Evolutionary conservation across 805 yeast species (phyloP).

Genomic region (Nakazawaea ernobii): DNA sequence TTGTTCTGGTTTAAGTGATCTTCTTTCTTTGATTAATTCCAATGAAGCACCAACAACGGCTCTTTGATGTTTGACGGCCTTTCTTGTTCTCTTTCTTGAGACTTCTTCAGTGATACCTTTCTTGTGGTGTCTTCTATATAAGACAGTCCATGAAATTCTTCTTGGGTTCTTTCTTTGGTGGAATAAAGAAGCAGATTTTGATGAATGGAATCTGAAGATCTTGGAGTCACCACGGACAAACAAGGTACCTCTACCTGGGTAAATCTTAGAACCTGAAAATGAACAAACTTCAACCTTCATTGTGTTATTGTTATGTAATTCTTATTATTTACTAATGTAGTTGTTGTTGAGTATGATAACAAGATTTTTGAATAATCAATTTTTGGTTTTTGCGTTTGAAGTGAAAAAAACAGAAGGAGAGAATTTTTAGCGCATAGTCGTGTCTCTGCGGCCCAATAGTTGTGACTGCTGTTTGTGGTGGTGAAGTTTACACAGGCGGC

Average conservation of each 20-base stretch:
- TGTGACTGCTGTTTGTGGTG: no score
- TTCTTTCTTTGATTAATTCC: constrained; percentile 97
- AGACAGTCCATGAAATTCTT: constrained; percentile 99
- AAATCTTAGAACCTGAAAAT: constrained; percentile 98
- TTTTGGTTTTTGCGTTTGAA: not conserved
- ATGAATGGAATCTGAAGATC: constrained; percentile 98
- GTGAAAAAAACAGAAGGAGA: not conserved
- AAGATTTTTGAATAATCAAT: not conserved
- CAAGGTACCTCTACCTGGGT: constrained; percentile 99
- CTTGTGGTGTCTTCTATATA: constrained; percentile 99
- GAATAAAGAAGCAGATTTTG: constrained; percentile 97
- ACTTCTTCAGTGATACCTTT: constrained; percentile 99
- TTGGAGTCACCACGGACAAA: constrained; percentile 99
- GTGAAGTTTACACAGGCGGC: no score
- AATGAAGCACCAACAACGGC: constrained; percentile 99
- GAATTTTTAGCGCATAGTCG: no score
- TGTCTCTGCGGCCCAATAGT: no score
- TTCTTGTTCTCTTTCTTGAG: constrained; percentile 94
- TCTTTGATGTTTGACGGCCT: constrained; percentile 97
- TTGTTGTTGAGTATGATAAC: not conserved
- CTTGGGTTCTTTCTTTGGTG: constrained; percentile 99
- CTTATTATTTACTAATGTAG: no score
- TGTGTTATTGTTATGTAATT: constrained; percentile 20
- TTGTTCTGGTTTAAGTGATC: constrained; percentile 91
- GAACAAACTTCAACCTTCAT: constrained; percentile 99